Conservation (phyloP, 805 yeast genomes). For the Metschnikowia corniflorae region DNA sequence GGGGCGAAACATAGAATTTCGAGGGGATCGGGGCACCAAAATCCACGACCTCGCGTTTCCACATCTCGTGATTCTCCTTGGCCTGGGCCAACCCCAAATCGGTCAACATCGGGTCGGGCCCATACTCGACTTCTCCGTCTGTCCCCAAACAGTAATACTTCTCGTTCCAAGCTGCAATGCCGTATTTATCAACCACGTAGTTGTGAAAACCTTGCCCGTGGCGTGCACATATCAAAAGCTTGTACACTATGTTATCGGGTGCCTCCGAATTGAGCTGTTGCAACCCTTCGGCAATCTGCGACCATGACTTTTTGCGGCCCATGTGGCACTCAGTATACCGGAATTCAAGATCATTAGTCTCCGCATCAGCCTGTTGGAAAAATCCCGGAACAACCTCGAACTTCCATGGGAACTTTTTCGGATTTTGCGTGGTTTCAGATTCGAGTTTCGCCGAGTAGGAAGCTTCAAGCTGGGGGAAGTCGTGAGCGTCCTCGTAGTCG, state of each 20-base stretch:
- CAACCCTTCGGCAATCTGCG: constrained; percentile 29
- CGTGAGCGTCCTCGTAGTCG: constrained; percentile 28
- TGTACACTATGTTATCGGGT: constrained; percentile 38
- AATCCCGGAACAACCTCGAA: constrained; percentile 50
- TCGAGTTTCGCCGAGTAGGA: constrained; percentile 9
- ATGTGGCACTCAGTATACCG: constrained; percentile 41
- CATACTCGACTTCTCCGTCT: constrained; percentile 55
- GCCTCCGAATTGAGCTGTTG: constrained; percentile 34
- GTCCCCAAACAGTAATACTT: constrained; percentile 52
- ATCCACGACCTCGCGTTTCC: constrained; percentile 41
- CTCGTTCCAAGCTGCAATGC: constrained; percentile 52
- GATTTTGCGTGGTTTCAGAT: constrained; percentile 1
- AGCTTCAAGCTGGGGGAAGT: constrained; percentile 9
- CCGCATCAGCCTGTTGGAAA: constrained; percentile 43
- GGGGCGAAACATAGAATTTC: constrained; percentile 56
- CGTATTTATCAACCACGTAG: constrained; percentile 50
- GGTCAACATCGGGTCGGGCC: constrained; percentile 60
- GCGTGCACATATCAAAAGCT: constrained; percentile 53
- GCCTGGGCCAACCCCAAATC: constrained; percentile 56
- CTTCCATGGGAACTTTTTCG: constrained; percentile 29
- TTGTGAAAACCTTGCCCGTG: constrained; percentile 74
- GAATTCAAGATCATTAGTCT: constrained; percentile 46
- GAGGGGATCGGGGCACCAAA: constrained; percentile 55
- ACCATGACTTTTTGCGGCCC: constrained; percentile 45
- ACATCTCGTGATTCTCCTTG: constrained; percentile 39